These are phyloP conservation scores for Gossypium thurberi DNA, from an alignment of 345 rosid genomes.

Conservation along the genomic window DNA sequence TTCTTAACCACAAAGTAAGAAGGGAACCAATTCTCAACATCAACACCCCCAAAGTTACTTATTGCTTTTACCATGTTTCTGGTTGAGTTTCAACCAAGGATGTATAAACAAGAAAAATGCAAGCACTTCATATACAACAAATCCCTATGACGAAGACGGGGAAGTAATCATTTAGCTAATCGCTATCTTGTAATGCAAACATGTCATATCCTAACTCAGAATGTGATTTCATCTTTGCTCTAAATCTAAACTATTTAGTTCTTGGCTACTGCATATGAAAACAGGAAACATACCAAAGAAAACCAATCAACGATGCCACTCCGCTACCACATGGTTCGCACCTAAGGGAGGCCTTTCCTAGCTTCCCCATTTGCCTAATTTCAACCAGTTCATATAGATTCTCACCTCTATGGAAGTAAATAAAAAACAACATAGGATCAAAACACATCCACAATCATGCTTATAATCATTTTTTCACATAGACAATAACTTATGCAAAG, in stretches of 20 bases:
- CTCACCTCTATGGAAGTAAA: background rate
- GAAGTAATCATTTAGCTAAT: constrained; percentile 7
- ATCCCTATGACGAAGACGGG: background rate
- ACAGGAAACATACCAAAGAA: background rate
- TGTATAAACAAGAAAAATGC: background rate
- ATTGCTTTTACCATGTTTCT: background rate
- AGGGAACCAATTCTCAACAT: constrained; percentile 12
- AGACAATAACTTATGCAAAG: background rate
- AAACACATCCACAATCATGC: background rate
- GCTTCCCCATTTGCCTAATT: background rate
- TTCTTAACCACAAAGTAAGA: constrained; percentile 23
- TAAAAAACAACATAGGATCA: background rate
- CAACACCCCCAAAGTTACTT: constrained; percentile 5
- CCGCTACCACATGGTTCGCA: background rate
- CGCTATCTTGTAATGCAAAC: background rate
- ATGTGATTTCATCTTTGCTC: background rate
- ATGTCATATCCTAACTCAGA: background rate
- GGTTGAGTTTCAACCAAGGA: constrained; percentile 10
- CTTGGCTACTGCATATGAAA: background rate
- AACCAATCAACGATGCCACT: background rate
- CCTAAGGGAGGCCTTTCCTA: background rate
- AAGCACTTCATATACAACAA: background rate
- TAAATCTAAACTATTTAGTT: background rate
- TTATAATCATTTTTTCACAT: background rate
- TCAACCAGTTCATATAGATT: background rate